Base-by-base conservation (phyloP, 2,329 filamentous ascomycete genomes). In the Neophaeococcomyces mojaviensis region DNA sequence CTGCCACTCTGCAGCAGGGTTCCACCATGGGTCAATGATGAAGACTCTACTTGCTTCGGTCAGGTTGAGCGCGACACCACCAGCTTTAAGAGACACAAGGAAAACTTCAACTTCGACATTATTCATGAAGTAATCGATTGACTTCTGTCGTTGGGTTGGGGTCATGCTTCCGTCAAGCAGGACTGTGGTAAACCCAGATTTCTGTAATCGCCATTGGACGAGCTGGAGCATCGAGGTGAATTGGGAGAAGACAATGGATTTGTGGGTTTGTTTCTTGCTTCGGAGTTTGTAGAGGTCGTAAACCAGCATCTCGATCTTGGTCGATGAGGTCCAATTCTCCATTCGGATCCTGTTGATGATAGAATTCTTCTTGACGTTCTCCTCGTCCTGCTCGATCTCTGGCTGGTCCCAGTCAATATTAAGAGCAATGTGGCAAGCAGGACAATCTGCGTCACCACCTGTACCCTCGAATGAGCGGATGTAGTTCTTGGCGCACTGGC, bases 1-100 rank as follows among this genome's bases (percentile, higher is more conserved):
- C 68, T 98, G 92, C 92, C 92, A 98, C 68, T 98, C 92, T 0
- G 90, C 90, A n/a, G 89, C 89, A n/a, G 92, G 92, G 57, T 97
- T 97, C 92, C 92, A 98, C 92, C 92, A 97, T 56, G 92, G 92
- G 59, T 98, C 92, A 48, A 97, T 82, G 50, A 97, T 96, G 65
- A 95, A 97, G 8, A 98, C 92, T 39, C 87, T 77, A 2, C 87
- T 94, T 1, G 92, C 92, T 65, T 98, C 92, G 0, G 90, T 97
- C 49, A 98, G 68, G 60, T 98, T 98, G 52, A 98, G 72, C 1
- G 92, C 92, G 0, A 98, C 92, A 61, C 92, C 92, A 33, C 92
- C 92, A 5, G 92, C 92, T 68, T 97, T 97, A 50, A 98, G 74
- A 0, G 89, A 96, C 0, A 98, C 92, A 1, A 98, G 71, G 65